Evolutionary conservation across 202 grass and related monocot species (phyloP).

Genomic region (Sporobolus alterniflorus): DNA sequence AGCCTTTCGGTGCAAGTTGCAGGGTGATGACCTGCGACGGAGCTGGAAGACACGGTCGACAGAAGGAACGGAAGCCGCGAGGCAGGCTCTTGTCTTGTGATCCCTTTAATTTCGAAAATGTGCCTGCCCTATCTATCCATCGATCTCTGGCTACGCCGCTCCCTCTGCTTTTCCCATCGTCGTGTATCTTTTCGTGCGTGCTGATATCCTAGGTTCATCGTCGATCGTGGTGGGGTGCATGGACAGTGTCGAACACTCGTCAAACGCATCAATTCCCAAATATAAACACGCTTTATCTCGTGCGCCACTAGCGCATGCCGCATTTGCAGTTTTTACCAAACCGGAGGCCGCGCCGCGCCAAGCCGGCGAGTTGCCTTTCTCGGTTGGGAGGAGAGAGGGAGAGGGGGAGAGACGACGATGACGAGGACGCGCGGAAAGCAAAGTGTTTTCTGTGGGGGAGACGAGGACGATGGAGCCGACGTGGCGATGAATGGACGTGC

Average conservation of each 20-base stretch:
- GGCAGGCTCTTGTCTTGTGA: no score
- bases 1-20: neutral
- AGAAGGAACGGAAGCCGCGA: conserved; percentile 43
- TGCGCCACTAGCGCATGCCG: neutral
- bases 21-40: neutral
- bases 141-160: no score
- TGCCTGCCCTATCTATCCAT: no score
- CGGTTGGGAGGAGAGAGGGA: neutral
- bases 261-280: neutral
- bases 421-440: neutral
- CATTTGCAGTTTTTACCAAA: conserved; percentile 26
- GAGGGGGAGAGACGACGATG: neutral
- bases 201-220: neutral
- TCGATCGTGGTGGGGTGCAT: neutral
- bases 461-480: neutral
- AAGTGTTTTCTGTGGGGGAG: conserved; percentile 1
- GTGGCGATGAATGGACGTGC: neutral
- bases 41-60: conserved; percentile 4
- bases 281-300: neutral
- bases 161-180: no score
- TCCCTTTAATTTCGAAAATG: no score
- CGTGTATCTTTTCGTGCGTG: neutral
- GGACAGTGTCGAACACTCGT: neutral
- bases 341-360: no score
- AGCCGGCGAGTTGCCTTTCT: neutral